These are phyloP conservation scores for Gracilaria caudata DNA, from an alignment of 23 red algal genomes.

Conservation along the genomic window DNA sequence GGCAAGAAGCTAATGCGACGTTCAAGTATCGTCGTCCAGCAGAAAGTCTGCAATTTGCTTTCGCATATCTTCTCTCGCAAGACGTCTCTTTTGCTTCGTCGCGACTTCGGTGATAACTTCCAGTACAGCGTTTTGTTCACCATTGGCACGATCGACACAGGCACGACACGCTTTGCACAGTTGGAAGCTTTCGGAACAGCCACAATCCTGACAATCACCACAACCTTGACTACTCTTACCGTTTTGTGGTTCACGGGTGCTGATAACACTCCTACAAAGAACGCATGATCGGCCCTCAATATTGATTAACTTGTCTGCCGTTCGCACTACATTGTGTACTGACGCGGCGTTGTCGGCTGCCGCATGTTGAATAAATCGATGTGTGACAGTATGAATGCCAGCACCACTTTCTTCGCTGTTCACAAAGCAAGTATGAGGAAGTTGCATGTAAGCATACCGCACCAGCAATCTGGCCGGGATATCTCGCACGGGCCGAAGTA, in stretches of 20 bases:
- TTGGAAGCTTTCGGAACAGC: neutral
- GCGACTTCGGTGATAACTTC: neutral
- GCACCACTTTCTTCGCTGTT: neutral
- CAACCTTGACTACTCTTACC: neutral
- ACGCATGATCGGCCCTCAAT: neutral
- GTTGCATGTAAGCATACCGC: slow-evolving; percentile 34
- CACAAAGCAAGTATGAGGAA: slow-evolving; percentile 3
- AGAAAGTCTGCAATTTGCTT: slow-evolving; percentile 33
- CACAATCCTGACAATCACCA: slow-evolving; percentile 9
- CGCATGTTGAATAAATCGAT: slow-evolving; percentile 28
- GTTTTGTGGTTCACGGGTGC: neutral
- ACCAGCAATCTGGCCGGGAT: slow-evolving; percentile 34
- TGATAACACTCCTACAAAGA: neutral
- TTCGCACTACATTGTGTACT: slow-evolving; percentile 47
- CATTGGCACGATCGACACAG: slow-evolving; percentile 6
- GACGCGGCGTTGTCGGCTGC: slow-evolving; percentile 23
- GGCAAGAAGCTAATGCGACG: neutral
- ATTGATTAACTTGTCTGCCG: slow-evolving; percentile 27
- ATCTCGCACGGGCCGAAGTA: slow-evolving; percentile 31
- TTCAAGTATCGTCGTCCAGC: neutral
- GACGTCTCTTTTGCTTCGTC: neutral
- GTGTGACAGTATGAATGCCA: neutral
- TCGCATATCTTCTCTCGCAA: slow-evolving; percentile 5
- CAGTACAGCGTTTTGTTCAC: neutral
- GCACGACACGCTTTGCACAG: neutral